Evolutionary conservation across 2,329 filamentous ascomycete genomes (phyloP).

Genomic region (Phialemoniopsis sp.): DNA sequence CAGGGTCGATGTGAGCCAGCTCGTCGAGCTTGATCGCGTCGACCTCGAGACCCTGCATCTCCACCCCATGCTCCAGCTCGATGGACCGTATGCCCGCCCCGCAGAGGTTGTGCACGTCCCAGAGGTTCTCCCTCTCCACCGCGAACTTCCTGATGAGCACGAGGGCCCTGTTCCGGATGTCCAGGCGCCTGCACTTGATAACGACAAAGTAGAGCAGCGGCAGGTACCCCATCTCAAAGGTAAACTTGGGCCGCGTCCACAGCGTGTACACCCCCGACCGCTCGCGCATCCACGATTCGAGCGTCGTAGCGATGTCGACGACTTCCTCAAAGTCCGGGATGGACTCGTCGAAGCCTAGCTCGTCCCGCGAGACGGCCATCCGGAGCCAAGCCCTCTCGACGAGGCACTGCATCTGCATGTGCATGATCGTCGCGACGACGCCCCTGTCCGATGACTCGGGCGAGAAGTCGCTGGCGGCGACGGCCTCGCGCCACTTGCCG

Average conservation of each 20-base stretch:
- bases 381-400: conserved; percentile 26
- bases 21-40: too few relatives aligned
- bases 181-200: conserved; percentile 34
- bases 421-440: conserved; percentile 15
- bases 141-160: conserved; percentile 24
- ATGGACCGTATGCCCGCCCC: conserved; percentile 24
- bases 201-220: conserved; percentile 36
- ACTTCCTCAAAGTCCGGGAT: conserved; percentile 28
- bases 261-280: conserved; percentile 4
- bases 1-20: too few relatives aligned
- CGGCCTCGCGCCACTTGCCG: neutral
- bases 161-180: conserved; percentile 31
- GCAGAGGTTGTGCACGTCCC: conserved; percentile 25
- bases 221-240: conserved; percentile 36
- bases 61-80: conserved; percentile 26
- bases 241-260: conserved; percentile 19
- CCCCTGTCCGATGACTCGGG: neutral
- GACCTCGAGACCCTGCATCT: conserved; percentile 3
- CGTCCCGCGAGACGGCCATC: conserved; percentile 20
- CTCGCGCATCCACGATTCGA: conserved; percentile 10
- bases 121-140: conserved; percentile 31
- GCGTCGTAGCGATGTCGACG: conserved; percentile 24
- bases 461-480: neutral
- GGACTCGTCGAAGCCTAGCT: conserved; percentile 29
- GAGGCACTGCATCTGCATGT: conserved; percentile 29